phyloP scores from a whole-genome alignment of 1,284 basidiomycete genomes.

The Lentinula novae-zelandiae region DNA sequence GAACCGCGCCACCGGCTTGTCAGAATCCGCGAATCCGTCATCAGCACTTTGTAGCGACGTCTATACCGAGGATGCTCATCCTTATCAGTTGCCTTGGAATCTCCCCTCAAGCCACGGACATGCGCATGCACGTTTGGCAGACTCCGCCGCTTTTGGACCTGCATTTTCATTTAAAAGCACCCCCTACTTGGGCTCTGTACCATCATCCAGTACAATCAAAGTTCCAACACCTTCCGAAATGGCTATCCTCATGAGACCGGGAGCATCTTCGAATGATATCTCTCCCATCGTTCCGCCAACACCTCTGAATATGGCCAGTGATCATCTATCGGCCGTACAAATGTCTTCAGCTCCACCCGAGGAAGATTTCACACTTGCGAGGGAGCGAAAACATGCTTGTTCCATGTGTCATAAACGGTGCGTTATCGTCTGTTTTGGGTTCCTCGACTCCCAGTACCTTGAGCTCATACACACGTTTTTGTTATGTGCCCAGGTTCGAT shows the following conservation, averaged over 20 bases:
- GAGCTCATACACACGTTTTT: background rate
- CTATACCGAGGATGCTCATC: constrained; percentile 34
- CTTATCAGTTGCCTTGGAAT: constrained; percentile 27
- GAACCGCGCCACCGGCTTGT: constrained; percentile 38
- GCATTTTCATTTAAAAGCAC: constrained; percentile 9
- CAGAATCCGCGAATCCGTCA: constrained; percentile 32
- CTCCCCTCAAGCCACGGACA: constrained; percentile 24
- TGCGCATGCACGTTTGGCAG: background rate
- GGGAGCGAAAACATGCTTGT: constrained; percentile 69
- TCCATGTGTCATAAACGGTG: constrained; percentile 74
- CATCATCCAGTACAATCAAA: constrained; percentile 29
- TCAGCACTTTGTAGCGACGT: constrained; percentile 19
- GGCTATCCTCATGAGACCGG: constrained; percentile 32
- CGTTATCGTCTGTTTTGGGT: background rate
- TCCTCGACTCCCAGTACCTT: background rate
- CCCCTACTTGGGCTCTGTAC: background rate
- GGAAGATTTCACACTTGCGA: constrained; percentile 30
- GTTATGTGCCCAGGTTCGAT: constrained; percentile 49
- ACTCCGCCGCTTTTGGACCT: constrained; percentile 19
- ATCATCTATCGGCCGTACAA: background rate
- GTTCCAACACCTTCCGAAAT: constrained; percentile 42
- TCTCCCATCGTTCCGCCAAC: background rate
- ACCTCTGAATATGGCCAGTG: background rate
- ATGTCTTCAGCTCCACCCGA: constrained; percentile 16
- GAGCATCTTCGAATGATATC: background rate